Base-by-base conservation (phyloP, 2,329 filamentous ascomycete genomes). In the Neonectria magnoliae region DNA sequence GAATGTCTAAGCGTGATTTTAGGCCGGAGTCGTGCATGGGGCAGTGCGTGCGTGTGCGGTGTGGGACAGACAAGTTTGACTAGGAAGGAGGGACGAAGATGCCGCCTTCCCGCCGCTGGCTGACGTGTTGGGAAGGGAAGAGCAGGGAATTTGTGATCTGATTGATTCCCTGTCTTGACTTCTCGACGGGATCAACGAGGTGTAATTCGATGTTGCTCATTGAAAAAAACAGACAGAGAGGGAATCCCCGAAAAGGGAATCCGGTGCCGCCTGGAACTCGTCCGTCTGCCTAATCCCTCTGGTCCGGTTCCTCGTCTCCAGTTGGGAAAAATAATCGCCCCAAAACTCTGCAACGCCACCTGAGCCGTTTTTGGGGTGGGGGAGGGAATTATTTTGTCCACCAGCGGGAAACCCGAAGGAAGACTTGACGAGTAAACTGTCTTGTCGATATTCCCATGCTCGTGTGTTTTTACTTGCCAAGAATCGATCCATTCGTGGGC, bases 291-390 rank as follows among this genome's bases (percentile, higher is more conserved):
- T 64, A 60, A 44, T 56, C 61, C 29, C 56, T 56, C 27, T 53
- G 38, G 57, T 29, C 54, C 47, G 57, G 51, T 47, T 47, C 47
- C 36, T 16, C 45, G 45, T 55, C 57, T 52, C 42, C 50, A 58
- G 36, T 38, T 16, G 33, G 25, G 25, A 25, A 25, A 25, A 25
- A 25, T 25, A 71, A 68, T 68, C 64, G 66, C 48, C 65, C 33
- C 48, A 71, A 69, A 73, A 73, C 65, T 71, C 69, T 73, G 71
- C 58, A 71, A 41, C 69, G 71, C 71, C 71, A 73, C 71, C 65
- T 64, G 61, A 61, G 64, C 60, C 51, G 58, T 25, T 69, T 60
- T 69, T 3, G 60, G 55, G 66, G 57, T 53, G 60, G 55, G 63
- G 55, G 41, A 55, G 11, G 29, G 36, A 38, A 29, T 36, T 36